A percentile compares a stretch with the other conserved stretches of the same genome.
phyloP scores from a whole-genome alignment of 108 stramenopile genomes.

The Cyclotella kingstonii region DNA sequence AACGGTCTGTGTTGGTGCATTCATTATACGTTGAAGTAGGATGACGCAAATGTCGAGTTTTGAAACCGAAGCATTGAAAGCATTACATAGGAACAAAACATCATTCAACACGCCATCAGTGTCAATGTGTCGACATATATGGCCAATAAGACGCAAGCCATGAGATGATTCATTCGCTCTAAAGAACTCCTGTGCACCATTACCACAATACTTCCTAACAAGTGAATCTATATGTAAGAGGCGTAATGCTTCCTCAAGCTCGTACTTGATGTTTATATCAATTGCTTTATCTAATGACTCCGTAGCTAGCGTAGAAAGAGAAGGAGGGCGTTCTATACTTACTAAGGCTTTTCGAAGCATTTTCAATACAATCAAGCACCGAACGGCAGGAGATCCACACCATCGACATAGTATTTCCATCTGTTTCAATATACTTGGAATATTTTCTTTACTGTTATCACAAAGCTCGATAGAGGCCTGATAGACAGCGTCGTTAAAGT shows the following conservation, averaged over 20 bases:
- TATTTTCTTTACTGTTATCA: conserved; percentile 52
- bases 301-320: conserved; percentile 56
- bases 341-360: conserved; percentile 68
- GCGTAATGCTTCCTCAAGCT: conserved; percentile 75
- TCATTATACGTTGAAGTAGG: conserved; percentile 55
- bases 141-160: conserved; percentile 59
- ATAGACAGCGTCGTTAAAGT: conserved; percentile 60
- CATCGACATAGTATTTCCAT: conserved; percentile 50
- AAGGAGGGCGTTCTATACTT: conserved; percentile 58
- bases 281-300: conserved; percentile 70
- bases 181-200: conserved; percentile 76
- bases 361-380: conserved; percentile 62
- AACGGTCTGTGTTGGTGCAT: neutral
- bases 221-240: conserved; percentile 70
- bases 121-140: conserved; percentile 60
- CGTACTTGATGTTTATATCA: conserved; percentile 60
- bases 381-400: conserved; percentile 47
- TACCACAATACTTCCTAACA: conserved; percentile 77
- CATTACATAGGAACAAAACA: conserved; percentile 63
- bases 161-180: conserved; percentile 71
- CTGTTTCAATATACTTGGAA: conserved; percentile 13
- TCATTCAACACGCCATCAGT: conserved; percentile 51
- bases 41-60: conserved; percentile 50
- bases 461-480: conserved; percentile 56
- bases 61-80: conserved; percentile 65